Evolutionary conservation across 768 basidiomycete species (phyloP).

Genomic region (Tulasnella sp.): DNA sequence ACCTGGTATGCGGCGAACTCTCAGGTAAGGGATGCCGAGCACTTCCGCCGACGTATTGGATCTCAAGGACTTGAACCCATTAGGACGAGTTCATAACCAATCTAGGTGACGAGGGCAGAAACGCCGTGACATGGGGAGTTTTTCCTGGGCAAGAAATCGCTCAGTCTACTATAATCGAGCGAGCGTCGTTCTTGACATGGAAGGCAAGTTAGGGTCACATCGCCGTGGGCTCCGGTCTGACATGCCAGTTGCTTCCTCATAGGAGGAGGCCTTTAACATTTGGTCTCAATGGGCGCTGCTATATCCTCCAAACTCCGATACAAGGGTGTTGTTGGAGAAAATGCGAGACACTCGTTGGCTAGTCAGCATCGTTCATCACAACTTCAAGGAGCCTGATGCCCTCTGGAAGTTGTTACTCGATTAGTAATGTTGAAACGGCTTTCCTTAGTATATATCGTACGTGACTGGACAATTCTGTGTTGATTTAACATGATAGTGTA

Average conservation of each 20-base stretch:
- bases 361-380: constrained; percentile 90
- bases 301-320: constrained; percentile 73
- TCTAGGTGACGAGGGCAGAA: constrained; percentile 74
- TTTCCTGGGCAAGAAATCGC: constrained; percentile 96
- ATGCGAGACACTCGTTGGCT: constrained; percentile 82
- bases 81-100: constrained; percentile 83
- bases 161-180: constrained; percentile 96
- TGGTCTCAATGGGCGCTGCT: constrained; percentile 95
- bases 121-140: constrained; percentile 98
- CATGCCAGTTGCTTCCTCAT: constrained; percentile 33
- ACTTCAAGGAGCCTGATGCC: constrained; percentile 76
- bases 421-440: not conserved
- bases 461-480: not conserved
- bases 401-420: constrained; percentile 84
- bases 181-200: constrained; percentile 93
- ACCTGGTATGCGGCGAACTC: constrained; percentile 86
- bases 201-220: constrained; percentile 62
- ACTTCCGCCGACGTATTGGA: not conserved
- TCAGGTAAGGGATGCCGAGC: constrained; percentile 56
- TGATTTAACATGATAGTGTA: not conserved
- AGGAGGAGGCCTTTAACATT: constrained; percentile 96
- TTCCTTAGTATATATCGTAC: not conserved
- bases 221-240: not conserved
- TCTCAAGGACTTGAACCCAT: not conserved
- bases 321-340: constrained; percentile 70